These are phyloP conservation scores for Xylaria sp. DNA, from an alignment of 2,329 filamentous ascomycete species.

Conservation along the genomic window DNA sequence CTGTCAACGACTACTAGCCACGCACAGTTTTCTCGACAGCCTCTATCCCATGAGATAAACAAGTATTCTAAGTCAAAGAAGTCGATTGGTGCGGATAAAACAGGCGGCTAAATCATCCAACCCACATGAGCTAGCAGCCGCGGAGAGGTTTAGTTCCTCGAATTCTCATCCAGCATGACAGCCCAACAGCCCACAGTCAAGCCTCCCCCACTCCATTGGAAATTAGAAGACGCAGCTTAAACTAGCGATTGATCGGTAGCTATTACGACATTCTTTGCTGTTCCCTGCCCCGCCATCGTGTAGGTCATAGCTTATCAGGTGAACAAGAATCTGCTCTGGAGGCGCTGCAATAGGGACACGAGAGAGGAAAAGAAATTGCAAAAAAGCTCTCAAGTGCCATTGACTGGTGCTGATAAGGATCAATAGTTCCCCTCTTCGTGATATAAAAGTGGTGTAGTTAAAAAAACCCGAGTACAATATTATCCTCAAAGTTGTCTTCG, in stretches of 20 bases:
- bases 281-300: conserved; percentile 27
- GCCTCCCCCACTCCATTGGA: conserved; percentile 2
- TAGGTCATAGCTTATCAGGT: conserved; percentile 26
- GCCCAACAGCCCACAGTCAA: neutral
- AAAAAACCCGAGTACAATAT: neutral
- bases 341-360: conserved; percentile 20
- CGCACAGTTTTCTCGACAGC: neutral
- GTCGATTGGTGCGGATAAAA: conserved; percentile 36
- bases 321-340: conserved; percentile 30
- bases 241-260: conserved; percentile 5
- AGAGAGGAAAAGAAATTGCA: neutral
- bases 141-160: neutral
- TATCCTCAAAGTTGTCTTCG: neutral
- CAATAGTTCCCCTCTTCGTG: conserved; percentile 4
- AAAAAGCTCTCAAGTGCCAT: conserved; percentile 5
- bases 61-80: conserved; percentile 5
- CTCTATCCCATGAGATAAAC: neutral
- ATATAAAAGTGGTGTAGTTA: conserved; percentile 18
- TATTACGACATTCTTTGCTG: conserved; percentile 35
- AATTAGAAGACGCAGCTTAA: conserved; percentile 16
- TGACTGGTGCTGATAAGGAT: conserved; percentile 15
- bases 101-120: conserved; percentile 29
- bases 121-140: conserved; percentile 23
- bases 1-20: neutral
- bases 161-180: conserved; percentile 8